phyloP scores from a whole-genome alignment of 345 rosid species.

The Eutrema japonicum region DNA sequence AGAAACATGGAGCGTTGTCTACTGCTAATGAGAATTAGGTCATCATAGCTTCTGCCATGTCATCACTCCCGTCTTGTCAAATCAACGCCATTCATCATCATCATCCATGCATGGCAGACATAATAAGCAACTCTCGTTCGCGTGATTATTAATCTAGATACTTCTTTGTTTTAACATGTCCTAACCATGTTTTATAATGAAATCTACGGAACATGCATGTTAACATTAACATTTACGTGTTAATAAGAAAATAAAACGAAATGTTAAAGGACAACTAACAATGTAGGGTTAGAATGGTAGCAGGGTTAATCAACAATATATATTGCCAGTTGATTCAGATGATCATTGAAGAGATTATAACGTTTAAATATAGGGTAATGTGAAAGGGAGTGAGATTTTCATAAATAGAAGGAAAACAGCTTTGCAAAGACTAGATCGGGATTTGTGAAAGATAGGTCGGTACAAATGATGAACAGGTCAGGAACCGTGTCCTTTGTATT shows the following conservation, averaged over 20 bases:
- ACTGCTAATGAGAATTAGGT: conserved; percentile 32
- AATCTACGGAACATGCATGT: conserved; percentile 1
- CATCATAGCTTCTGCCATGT: conserved; percentile 39
- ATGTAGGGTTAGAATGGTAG: conserved; percentile 22
- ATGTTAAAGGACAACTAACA: conserved; percentile 3
- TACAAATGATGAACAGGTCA: no score
- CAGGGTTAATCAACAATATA: neutral
- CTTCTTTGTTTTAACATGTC: conserved; percentile 27
- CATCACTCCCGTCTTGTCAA: conserved; percentile 37
- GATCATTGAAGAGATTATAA: no score
- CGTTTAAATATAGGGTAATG: no score
- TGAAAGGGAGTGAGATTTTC: no score
- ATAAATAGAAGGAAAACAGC: no score
- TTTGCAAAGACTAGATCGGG: no score
- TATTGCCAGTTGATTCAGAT: no score
- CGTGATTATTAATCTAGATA: conserved; percentile 2
- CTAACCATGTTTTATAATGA: conserved; percentile 31
- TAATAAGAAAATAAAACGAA: neutral
- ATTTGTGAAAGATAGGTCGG: no score
- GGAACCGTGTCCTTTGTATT: no score
- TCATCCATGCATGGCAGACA: conserved; percentile 33
- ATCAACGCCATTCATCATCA: conserved; percentile 33
- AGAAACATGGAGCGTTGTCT: conserved; percentile 42
- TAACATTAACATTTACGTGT: conserved; percentile 26
- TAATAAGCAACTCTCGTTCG: conserved; percentile 3